Base-by-base conservation (phyloP, 495 filamentous ascomycete species). In the Xylaria grammica region DNA sequence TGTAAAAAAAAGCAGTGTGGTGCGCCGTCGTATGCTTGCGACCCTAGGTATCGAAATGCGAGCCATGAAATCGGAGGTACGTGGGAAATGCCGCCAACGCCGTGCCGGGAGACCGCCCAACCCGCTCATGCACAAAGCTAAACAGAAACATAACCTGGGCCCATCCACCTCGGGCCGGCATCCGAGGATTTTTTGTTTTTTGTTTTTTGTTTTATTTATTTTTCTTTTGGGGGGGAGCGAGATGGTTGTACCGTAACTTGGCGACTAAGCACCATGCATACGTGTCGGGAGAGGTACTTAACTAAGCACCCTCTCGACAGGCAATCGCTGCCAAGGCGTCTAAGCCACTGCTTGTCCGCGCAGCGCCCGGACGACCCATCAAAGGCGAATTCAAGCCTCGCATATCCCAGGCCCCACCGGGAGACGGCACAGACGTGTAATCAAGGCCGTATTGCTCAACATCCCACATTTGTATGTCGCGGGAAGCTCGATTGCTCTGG, bases 301-400 rank as follows among this genome's bases (percentile, higher is more conserved):
- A 15, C 61, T 72, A 80, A 42, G 69, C 60, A 40, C 70, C 75
- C 60, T 77, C 76, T 45, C 78, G 74, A 26, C 73, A 79, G 22
- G 71, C 74, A 17, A 78, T 73, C 26, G 76, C 79, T 63, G 77
- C 79, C 17, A 81, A 69, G 5, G 78, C 72, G 36, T 81, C 79
- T 34, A 81, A 68, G 30, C 77, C 78, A 52, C 72, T 76, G 52
- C 76, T 79, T 20, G 73, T 74, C 40, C 72, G 65, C 2, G 60
- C 63, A 0, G 69, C 71, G 22, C 60, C 68, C 4, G 78, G 77
- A 9, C 77, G 77, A 30, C 69, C 68, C 67, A 75, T 70, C 0
- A 79, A 65, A 46, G 78, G 77, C 11, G 72, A 24, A 59, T 76
- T 75, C n/a, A 82, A 73, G 10, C 73, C 71, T 19, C 78, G 70